Percentiles rank a stretch among this genome's conserved stretches.
phyloP scores from a whole-genome alignment of 2,329 filamentous ascomycete genomes.

The Pseudovirgaria hyperparasitica region DNA sequence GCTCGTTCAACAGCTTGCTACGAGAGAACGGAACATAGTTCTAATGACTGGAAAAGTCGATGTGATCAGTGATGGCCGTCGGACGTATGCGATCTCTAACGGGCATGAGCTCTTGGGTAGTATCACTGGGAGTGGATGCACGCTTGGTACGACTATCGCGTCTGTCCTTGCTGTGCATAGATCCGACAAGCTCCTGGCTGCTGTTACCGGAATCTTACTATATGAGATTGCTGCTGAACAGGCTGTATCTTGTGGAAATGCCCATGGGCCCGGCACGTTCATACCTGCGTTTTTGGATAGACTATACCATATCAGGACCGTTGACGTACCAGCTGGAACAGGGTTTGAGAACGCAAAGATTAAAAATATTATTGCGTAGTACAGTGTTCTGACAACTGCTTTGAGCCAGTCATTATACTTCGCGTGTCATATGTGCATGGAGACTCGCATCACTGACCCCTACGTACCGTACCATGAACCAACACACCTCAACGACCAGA shows the following conservation, averaged over 20 bases:
- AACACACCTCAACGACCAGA: too few species aligned
- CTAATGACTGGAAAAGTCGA: slow-evolving; percentile 75
- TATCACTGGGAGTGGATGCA: slow-evolving; percentile 69
- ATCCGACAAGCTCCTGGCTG: slow-evolving; percentile 56
- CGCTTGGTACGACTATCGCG: slow-evolving; percentile 69
- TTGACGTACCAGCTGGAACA: background rate
- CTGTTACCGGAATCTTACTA: slow-evolving; percentile 59
- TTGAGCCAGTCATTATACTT: too few species aligned
- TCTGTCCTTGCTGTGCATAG: slow-evolving; percentile 55
- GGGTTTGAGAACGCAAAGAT: slow-evolving; percentile 1
- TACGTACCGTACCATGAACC: too few species aligned
- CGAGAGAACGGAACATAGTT: slow-evolving; percentile 55
- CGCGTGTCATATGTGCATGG: too few species aligned
- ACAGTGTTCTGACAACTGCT: too few species aligned
- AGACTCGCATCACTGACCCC: too few species aligned
- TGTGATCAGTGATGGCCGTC: slow-evolving; percentile 60
- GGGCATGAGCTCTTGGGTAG: slow-evolving; percentile 59
- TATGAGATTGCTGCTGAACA: slow-evolving; percentile 68
- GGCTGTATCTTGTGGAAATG: slow-evolving; percentile 44
- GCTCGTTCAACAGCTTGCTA: slow-evolving; percentile 55
- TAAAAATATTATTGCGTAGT: background rate
- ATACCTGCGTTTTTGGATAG: slow-evolving; percentile 75
- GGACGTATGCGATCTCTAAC: slow-evolving; percentile 58
- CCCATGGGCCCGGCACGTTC: slow-evolving; percentile 74
- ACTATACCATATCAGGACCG: slow-evolving; percentile 28